Base-by-base conservation (phyloP, 108 stramenopile species). In the Cyclotella atomus region DNA sequence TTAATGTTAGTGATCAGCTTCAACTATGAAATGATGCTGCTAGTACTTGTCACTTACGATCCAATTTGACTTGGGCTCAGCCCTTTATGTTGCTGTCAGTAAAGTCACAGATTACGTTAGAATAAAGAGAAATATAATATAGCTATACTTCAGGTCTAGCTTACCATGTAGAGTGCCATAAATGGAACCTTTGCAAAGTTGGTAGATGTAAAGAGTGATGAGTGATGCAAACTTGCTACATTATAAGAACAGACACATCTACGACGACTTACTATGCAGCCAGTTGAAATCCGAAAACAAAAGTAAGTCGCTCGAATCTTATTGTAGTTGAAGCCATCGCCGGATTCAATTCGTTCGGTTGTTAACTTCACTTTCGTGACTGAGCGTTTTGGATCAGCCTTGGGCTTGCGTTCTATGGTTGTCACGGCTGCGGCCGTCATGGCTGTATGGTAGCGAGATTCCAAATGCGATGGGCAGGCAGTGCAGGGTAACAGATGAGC, bases 161-260 rank as follows among this genome's bases (percentile, higher is more conserved):
- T 2, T 16, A 57, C 50, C 78, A 79, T 79, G 71, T 72, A 79
- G 9, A 79, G 71, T 15, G 78, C 28, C 59, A 79, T 71, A 65
- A 79, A 72, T n/a, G 78, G 78, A 21, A 68, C 20, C 56, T 53
- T 10, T 1, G 52, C 19, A 24, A 53, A 23, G n/a, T n/a, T 5
- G 52, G 23, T 53, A 2, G 10, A 53, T 1, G 20, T 2, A 19
- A 10, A 23, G 21, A 53, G 4, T 24, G 19, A 23, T 0, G 24
- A 10, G 19, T 1, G 52, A 23, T 3, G 21, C 2, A 2, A 23
- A 10, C 20, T 10, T 2, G 0, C 10, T 53, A 2, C 23, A 10
- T 1, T 10, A 53, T 23, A 53, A 23, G 24, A 50, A 53, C 38
- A 53, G 10, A 23, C 19, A 53, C 10, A 3, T 5, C n/a, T n/a